Conservation (phyloP, 169 alveolate species). For the Cryptosporidium ryanae region DNA sequence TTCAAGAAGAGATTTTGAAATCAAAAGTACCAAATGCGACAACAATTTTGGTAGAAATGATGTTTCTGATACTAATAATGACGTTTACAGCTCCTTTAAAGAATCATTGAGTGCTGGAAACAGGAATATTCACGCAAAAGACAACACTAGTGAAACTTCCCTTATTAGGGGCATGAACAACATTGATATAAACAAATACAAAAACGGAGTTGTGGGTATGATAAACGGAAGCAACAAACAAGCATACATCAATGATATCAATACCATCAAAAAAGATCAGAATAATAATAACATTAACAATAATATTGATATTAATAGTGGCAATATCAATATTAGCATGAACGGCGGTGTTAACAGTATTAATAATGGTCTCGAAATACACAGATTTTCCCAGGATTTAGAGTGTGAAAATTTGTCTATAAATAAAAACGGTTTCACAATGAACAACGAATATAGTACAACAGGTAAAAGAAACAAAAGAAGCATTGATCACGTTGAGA, state of each 20-base stretch:
- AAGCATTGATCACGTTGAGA: not conserved
- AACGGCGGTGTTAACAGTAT: too few species aligned
- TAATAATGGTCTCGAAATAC: too few species aligned
- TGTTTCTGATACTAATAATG: not conserved
- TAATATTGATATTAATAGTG: too few species aligned
- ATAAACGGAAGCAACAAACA: not conserved
- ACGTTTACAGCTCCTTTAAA: too few species aligned
- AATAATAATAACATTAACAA: too few species aligned
- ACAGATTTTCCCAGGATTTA: too few species aligned
- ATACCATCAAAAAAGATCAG: too few species aligned
- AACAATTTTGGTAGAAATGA: not conserved
- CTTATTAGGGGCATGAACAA: conserved; percentile 10
- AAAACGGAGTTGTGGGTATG: not conserved
- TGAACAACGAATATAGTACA: too few species aligned
- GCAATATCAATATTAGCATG: too few species aligned
- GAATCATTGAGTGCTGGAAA: conserved; percentile 11
- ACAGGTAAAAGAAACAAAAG: not conserved
- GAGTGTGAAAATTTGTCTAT: too few species aligned
- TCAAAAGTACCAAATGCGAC: not conserved
- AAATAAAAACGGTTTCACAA: too few species aligned
- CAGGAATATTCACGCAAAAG: conserved; percentile 8
- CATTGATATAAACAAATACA: conserved; percentile 40
- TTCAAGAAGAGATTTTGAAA: not conserved
- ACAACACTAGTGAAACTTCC: not conserved
- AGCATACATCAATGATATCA: too few species aligned